Evolutionary conservation across 129 eudicot genomes (phyloP).

Genomic region (Tagetes patula): DNA sequence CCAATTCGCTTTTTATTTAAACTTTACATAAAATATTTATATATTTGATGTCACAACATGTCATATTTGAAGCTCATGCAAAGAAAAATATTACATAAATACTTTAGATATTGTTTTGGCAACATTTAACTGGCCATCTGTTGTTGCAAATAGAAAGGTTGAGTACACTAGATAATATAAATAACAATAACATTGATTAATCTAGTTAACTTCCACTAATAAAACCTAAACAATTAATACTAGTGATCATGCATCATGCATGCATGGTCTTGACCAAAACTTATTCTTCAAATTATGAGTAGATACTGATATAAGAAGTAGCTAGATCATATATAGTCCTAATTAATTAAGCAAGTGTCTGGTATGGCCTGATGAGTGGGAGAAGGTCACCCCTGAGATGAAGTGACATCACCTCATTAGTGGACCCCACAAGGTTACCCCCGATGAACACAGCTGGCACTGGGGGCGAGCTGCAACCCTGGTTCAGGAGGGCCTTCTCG

Average conservation of each 20-base stretch:
- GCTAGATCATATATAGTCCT: not conserved
- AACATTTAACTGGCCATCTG: not conserved
- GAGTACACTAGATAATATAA: conserved; percentile 25
- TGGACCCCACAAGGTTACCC: conserved; percentile 71
- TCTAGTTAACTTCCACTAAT: conserved; percentile 21
- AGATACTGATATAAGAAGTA: not conserved
- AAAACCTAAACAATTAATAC: conserved; percentile 15
- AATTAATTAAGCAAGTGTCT: conserved; percentile 26
- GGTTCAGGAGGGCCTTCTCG: conserved; percentile 59
- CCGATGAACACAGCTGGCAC: conserved; percentile 70
- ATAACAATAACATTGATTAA: conserved; percentile 25
- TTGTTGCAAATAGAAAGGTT: not conserved
- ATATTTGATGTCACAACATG: not conserved
- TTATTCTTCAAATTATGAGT: conserved; percentile 33
- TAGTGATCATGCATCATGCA: not conserved
- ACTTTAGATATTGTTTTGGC: not conserved
- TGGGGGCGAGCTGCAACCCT: conserved; percentile 51
- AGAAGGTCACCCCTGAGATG: conserved; percentile 75
- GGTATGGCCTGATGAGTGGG: conserved; percentile 65
- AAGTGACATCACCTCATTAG: conserved; percentile 91
- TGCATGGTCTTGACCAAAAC: conserved; percentile 31
- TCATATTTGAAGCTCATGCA: not conserved
- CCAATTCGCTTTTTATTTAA: too few relatives aligned
- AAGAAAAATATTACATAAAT: not conserved
- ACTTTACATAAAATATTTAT: too few relatives aligned